These are phyloP conservation scores for Tetrapisispora pingtungensis DNA, from an alignment of 805 yeast species.

Conservation along the genomic window DNA sequence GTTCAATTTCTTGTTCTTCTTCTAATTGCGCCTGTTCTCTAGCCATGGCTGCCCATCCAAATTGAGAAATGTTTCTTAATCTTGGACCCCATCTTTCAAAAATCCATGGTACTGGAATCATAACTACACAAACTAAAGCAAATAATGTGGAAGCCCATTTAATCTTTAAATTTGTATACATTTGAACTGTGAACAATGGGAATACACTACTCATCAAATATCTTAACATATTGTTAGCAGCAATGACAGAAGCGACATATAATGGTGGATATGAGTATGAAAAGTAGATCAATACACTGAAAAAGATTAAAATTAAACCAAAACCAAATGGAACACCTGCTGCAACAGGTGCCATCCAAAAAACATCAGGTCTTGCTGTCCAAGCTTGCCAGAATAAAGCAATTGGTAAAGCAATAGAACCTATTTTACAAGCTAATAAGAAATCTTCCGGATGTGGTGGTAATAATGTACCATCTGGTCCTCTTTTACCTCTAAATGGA, in stretches of 20 bases:
- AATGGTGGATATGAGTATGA: conserved; percentile 64
- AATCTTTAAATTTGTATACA: conserved; percentile 60
- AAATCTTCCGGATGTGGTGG: conserved; percentile 53
- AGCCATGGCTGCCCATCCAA: conserved; percentile 46
- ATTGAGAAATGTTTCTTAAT: conserved; percentile 47
- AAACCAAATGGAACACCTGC: conserved; percentile 76
- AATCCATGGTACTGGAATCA: conserved; percentile 69
- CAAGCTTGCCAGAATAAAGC: conserved; percentile 76
- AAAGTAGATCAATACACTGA: conserved; percentile 59
- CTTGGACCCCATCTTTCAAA: conserved; percentile 49
- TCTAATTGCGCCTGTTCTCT: conserved; percentile 26
- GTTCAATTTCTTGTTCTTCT: conserved; percentile 23
- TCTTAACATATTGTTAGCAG: conserved; percentile 76
- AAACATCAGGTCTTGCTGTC: conserved; percentile 51
- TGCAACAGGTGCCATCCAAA: conserved; percentile 68
- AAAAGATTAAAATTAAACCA: conserved; percentile 61
- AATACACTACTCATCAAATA: conserved; percentile 60
- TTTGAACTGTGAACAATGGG: conserved; percentile 83
- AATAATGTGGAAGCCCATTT: conserved; percentile 70
- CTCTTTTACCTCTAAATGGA: conserved; percentile 37
- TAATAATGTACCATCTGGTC: conserved; percentile 41
- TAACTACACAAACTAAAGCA: conserved; percentile 52
- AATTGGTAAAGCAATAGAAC: conserved; percentile 56
- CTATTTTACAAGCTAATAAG: conserved; percentile 52
- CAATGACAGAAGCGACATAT: conserved; percentile 76